Percentiles rank a stretch among this genome's conserved stretches.
Evolutionary conservation across 768 basidiomycete species (phyloP).

Genomic region (Auricularia heimuer): DNA sequence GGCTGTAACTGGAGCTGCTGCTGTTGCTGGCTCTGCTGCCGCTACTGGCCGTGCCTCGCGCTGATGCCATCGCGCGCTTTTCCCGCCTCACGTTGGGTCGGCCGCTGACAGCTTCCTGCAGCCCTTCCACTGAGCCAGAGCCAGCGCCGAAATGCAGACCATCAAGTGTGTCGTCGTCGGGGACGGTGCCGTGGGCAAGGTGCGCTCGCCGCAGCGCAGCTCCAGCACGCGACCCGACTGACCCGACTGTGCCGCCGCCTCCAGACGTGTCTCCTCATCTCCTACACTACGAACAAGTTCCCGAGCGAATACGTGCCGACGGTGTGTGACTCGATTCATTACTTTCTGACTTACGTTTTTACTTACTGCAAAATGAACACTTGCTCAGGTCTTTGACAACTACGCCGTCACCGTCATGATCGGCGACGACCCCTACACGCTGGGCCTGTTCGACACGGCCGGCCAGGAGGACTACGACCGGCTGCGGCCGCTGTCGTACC

Average conservation of each 20-base stretch:
- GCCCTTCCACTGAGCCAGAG: background rate
- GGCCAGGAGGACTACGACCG: constrained; percentile 99
- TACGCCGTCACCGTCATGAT: constrained; percentile 99
- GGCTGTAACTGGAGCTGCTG: no score
- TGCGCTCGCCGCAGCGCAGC: constrained; percentile 25
- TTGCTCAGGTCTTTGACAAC: constrained; percentile 79
- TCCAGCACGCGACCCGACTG: background rate
- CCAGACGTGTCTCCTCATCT: constrained; percentile 92
- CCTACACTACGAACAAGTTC: constrained; percentile 96
- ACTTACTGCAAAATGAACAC: constrained; percentile 14
- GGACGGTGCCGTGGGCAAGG: constrained; percentile 98
- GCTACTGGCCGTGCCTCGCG: no score
- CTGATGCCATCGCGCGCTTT: no score
- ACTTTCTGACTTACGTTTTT: background rate
- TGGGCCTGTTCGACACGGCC: constrained; percentile 97
- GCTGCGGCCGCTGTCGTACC: constrained; percentile 97
- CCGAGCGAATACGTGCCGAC: constrained; percentile 99
- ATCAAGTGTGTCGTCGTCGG: constrained; percentile 98
- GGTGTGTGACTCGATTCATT: constrained; percentile 38
- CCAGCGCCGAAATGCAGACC: constrained; percentile 60
- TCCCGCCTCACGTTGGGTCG: no score
- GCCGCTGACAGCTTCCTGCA: background rate
- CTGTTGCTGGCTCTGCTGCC: no score
- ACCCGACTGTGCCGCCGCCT: background rate
- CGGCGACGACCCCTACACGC: constrained; percentile 96